Base-by-base conservation (phyloP, 805 yeast genomes). In the Starmerella riodocensis region DNA sequence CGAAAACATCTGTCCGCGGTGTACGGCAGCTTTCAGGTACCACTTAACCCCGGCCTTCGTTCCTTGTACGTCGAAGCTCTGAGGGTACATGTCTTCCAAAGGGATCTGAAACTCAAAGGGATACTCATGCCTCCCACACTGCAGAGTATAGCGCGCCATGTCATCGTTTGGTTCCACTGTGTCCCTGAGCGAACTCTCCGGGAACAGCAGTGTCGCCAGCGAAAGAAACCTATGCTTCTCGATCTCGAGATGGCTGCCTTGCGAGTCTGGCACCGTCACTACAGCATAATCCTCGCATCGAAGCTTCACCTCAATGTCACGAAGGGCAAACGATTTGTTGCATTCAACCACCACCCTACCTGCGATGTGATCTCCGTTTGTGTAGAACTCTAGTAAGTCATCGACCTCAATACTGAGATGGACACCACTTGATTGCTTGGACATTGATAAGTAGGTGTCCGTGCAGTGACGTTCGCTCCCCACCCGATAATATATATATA, bases 241-340 rank as follows among this genome's bases (percentile, higher is more conserved):
- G 5, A 40, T 41, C 11, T 40, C 48, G 28, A 32, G 41, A 31
- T 48, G 37, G 17, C 50, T 46, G 9, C 52, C 52, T 17, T 48
- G 50, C 13, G 45, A 38, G 18, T 37, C 45, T 8, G 50, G 44
- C 12, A 48, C 50, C 50, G 47, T 43, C 3, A 48, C 51, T 16
- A 29, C 17, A 8, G 52, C 52, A 23, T 30, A 37, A 26, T 48
- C 52, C 32, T 48, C 52, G 33, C 52, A 48, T 2, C 50, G 36
- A 22, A 48, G 37, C 21, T 39, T 48, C 20, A 43, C 22, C 26
- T 43, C 48, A 26, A 48, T 47, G 13, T 40, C 29, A 16, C 25
- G 46, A 17, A 41, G 40, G 11, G 31, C 35, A 14, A 40, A 22
- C 7, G 51, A 29, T 20, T 41, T 41, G 9, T 17, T 3, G 25